These are phyloP conservation scores for Radiomyces spectabilis DNA, from an alignment of 192 early-diverging fungal genomes.

Conservation along the genomic window DNA sequence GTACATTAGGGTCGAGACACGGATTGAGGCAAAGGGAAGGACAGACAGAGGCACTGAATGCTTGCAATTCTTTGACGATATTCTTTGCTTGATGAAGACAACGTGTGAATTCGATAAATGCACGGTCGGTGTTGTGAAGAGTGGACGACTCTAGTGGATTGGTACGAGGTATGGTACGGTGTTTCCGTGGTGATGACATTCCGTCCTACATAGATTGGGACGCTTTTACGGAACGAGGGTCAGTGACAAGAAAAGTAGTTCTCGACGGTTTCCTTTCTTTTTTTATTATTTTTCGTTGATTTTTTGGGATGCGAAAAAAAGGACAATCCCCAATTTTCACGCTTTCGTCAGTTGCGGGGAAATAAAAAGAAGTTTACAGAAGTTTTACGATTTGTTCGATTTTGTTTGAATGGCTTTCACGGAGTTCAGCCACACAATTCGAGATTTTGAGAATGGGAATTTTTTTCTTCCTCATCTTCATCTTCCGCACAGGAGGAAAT, in stretches of 20 bases:
- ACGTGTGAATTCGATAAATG: constrained; percentile 15
- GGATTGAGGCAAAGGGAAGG: constrained; percentile 1
- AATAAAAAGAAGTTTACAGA: no score
- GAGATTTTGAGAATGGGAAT: neutral
- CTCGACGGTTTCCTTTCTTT: no score
- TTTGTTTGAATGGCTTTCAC: no score
- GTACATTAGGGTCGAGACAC: neutral
- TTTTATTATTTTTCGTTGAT: neutral
- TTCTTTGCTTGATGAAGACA: constrained; percentile 23
- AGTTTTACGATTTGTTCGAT: no score
- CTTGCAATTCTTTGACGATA: constrained; percentile 10
- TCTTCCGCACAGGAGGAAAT: neutral
- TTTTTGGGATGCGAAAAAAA: neutral
- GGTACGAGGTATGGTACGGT: no score
- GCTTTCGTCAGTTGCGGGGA: no score
- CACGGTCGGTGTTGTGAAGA: neutral
- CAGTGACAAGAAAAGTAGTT: no score
- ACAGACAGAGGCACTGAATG: constrained; percentile 13
- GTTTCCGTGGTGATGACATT: no score
- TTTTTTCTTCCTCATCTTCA: neutral
- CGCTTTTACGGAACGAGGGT: no score
- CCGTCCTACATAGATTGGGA: no score
- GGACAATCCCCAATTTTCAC: no score
- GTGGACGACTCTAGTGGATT: neutral
- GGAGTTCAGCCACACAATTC: neutral